Percentiles rank a stretch among this genome's conserved stretches.
phyloP scores from a whole-genome alignment of 225 moss, liverwort and hornwort genomes.

The Bryum argenteum region DNA sequence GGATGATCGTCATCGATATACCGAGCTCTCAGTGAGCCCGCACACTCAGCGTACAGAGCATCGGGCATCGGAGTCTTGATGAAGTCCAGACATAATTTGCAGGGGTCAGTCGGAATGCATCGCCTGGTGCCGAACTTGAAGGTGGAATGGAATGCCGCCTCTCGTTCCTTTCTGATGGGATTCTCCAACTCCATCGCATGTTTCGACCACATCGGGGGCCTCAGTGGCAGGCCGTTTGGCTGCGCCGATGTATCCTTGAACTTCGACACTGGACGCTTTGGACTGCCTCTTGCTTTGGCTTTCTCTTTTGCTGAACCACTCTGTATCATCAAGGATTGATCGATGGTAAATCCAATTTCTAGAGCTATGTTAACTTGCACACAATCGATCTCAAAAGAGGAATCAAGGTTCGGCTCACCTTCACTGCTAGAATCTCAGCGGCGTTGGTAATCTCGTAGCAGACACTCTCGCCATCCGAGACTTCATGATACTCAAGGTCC shows the following conservation, averaged over 20 bases:
- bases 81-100: conserved; percentile 18
- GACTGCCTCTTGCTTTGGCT: no score
- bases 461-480: conserved; percentile 15
- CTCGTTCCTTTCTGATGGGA: neutral
- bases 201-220: neutral
- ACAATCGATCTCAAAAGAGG: no score
- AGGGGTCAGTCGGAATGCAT: conserved; percentile 10
- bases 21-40: neutral
- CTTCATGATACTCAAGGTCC: neutral
- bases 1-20: neutral
- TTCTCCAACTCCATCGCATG: neutral
- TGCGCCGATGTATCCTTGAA: no score
- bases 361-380: no score
- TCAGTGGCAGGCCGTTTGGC: neutral
- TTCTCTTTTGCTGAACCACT: no score
- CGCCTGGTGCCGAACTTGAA: neutral
- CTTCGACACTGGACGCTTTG: no score
- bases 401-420: neutral
- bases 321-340: no score
- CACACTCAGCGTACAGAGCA: neutral
- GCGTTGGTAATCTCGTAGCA: neutral
- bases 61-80: neutral
- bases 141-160: neutral
- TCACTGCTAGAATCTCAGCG: no score
- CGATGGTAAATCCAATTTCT: no score